A percentile compares a stretch with the other conserved stretches of the same genome.
Conservation (phyloP, 768 basidiomycete genomes). For the Nidularia sp. region DNA sequence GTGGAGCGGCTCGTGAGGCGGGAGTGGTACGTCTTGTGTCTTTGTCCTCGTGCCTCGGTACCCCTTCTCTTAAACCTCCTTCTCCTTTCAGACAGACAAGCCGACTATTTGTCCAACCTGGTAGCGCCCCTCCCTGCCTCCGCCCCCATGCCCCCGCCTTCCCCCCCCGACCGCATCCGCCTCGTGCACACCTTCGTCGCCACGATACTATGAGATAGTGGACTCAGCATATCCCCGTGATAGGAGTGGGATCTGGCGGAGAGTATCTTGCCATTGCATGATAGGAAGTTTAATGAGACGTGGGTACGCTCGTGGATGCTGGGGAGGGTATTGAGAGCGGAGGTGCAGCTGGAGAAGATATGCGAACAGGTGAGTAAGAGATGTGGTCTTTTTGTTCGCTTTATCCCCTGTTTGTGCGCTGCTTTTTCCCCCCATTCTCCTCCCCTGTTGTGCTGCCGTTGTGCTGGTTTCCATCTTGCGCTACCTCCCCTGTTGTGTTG, state of each 20-base stretch:
- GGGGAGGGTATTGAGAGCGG: constrained; percentile 44
- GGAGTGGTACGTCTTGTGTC: constrained; percentile 56
- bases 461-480: too few relatives aligned
- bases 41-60: background rate
- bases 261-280: constrained; percentile 80
- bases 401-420: background rate
- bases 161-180: constrained; percentile 78
- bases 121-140: constrained; percentile 48
- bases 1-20: constrained; percentile 46
- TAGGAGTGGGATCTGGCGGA: constrained; percentile 78
- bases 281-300: constrained; percentile 70
- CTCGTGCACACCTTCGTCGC: constrained; percentile 72
- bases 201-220: constrained; percentile 69
- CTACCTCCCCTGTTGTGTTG: too few relatives aligned
- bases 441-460: background rate
- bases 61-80: background rate
- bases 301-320: constrained; percentile 80
- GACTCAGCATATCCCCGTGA: constrained; percentile 76
- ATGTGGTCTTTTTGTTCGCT: background rate
- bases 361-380: constrained; percentile 43
- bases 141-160: constrained; percentile 39
- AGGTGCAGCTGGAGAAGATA: constrained; percentile 63
- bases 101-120: constrained; percentile 74
- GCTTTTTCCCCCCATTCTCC: background rate
- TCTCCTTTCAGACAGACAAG: constrained; percentile 39